Base-by-base conservation (phyloP, 176 grass and related monocot genomes). In the Sorghum bicolor region DNA sequence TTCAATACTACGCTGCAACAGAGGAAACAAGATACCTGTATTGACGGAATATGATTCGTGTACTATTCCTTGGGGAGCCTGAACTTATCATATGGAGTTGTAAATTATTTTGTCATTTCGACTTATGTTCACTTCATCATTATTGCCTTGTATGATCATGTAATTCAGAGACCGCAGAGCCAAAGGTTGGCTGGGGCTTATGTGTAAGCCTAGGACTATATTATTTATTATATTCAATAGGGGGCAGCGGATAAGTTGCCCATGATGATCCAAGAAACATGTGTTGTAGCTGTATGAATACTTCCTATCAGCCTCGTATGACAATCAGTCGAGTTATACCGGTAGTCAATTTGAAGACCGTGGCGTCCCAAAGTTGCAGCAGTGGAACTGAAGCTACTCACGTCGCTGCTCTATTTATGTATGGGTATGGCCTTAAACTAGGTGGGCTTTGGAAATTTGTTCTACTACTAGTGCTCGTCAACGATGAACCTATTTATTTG, bases 61-160 rank as follows among this genome's bases (percentile, higher is more conserved):
- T 64, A 47, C 67, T 70, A 53, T 22, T 79, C 74, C 32, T 77
- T 12, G 1, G 25, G 71, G 61, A 77, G 68, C 64, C 67, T 85
- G 25, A 85, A 76, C 22, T 76, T 76, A 19, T 75, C 32, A 32
- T 58, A 29, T 53, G 62, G 36, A 66, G 30, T 48, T 41, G 33
- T 33, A 69, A 85, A 75, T 41, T 31, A 15, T 81, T 82, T 34
- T 43, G 14, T 58, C 75, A 5, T 81, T 50, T 72, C 20, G 81
- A 13, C 50, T 61, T 40, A 31, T 12, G 11, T 44, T n/a, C 62
- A 60, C 24, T 78, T 65, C 6, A 57, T 28, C 34, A 16, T 78
- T 79, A 16, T 78, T 79, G 32, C 53, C 34, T 63, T 64, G 12
- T 83, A 66, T 74, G 67, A 37, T 81, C 41, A 10, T 81, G 64